Base-by-base conservation (phyloP, 106 monocot genomes). In the Acorus gramineus region DNA sequence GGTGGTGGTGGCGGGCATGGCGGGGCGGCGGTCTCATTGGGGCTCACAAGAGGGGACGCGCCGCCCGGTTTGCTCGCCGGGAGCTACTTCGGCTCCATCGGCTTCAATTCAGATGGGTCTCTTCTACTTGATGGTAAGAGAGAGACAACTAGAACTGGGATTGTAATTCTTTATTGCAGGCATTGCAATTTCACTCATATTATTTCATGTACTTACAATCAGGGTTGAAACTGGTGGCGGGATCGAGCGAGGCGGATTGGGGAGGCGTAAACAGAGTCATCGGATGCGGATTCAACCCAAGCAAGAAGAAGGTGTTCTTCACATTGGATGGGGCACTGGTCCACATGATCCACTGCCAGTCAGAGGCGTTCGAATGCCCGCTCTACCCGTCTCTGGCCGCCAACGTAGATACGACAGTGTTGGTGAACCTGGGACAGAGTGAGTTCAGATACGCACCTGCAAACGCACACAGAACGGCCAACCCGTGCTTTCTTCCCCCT, bases 241-340 rank as follows among this genome's bases (percentile, higher is more conserved):
- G 77, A 13, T 75, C 85, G 28, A 84, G 81, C 50, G 84, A 55
- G 13, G 54, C 79, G 46, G 52, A 58, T n/a, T 89, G 89, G 86
- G 74, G 69, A 2, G 71, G 46, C 0, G 81, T 72, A 42, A 73
- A 81, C 81, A 81, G 59, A 64, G 81, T 81, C 49, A 75, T 93
- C 53, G 93, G 93, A 0, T 86, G 86, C 68, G 93, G 93, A 6
- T 86, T 81, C 70, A 67, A 79, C 46, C 93, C 89, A 11, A 57
- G 60, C 12, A 86, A 71, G 72, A 81, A 89, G 78, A 82, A 78
- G 71, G 93, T 89, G 11, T 84, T 77, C 81, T 82, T 94, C 75
- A 94, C 93, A 9, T 57, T 86, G 49, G 89, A 89, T 69, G 76
- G 79, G 14, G 66, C 75, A 12, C 14, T 94, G 14, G 50, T 75